Conservation (phyloP, 192 early-diverging fungal genomes). For the Phycomyces blakesleeanus region DNA sequence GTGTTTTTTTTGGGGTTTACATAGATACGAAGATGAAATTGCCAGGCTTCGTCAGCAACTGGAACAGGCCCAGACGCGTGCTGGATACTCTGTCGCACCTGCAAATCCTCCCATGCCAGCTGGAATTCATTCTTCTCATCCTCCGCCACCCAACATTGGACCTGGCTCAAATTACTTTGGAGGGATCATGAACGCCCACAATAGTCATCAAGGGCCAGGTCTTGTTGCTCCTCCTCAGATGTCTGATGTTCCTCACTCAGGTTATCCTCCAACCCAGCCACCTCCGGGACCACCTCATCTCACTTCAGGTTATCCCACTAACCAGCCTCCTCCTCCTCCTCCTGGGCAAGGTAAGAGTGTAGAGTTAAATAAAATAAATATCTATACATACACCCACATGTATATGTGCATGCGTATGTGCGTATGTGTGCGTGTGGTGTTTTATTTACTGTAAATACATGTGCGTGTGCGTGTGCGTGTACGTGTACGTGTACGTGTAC, state of each 20-base stretch:
- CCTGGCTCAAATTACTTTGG: constrained; percentile 58
- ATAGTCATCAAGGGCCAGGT: constrained; percentile 32
- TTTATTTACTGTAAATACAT: no score
- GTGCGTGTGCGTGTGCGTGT: no score
- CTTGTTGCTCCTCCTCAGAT: constrained; percentile 54
- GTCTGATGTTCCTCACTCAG: constrained; percentile 34
- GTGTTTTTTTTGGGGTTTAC: constrained; percentile 1
- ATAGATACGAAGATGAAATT: constrained; percentile 79
- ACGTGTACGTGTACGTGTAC: no score
- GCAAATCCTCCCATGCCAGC: constrained; percentile 13
- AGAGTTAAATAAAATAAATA: no score
- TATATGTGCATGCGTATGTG: no score
- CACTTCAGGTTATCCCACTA: constrained; percentile 2
- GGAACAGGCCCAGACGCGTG: constrained; percentile 54
- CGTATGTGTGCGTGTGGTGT: no score
- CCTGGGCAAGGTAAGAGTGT: neutral
- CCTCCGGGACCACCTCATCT: constrained; percentile 10
- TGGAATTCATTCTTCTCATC: constrained; percentile 25
- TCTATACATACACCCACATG: no score
- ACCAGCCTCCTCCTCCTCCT: constrained; percentile 9
- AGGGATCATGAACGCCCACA: constrained; percentile 42
- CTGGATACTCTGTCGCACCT: constrained; percentile 49
- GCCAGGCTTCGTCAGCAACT: constrained; percentile 76
- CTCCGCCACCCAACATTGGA: constrained; percentile 66
- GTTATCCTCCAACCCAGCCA: constrained; percentile 22